These are phyloP conservation scores for Annulohypoxylon moriforme DNA, from an alignment of 495 filamentous ascomycete genomes.

Conservation along the genomic window DNA sequence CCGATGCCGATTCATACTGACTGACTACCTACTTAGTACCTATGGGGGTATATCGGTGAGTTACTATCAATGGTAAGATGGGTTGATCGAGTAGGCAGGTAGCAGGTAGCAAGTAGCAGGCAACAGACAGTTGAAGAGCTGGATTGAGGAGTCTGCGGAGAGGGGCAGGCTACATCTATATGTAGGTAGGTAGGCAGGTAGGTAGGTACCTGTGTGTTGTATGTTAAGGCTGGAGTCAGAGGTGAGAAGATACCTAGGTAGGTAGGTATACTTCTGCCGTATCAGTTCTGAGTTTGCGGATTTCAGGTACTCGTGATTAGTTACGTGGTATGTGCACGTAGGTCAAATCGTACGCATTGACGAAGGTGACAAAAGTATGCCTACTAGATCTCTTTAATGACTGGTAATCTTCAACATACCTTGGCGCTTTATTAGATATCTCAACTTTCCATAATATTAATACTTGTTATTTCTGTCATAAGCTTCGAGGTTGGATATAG, in stretches of 20 bases:
- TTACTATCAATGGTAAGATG: neutral
- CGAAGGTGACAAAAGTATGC: neutral
- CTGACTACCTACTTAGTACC: neutral
- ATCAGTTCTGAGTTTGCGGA: neutral
- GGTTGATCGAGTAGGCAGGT: neutral
- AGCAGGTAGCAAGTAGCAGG: neutral
- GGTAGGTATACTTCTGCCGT: neutral
- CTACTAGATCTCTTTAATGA: neutral
- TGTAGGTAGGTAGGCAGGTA: neutral
- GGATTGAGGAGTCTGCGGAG: neutral
- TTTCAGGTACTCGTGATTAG: neutral
- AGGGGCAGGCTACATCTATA: no score
- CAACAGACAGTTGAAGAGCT: neutral
- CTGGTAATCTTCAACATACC: neutral
- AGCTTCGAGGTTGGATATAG: neutral
- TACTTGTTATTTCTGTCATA: neutral
- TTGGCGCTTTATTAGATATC: neutral
- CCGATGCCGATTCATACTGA: conserved; percentile 15
- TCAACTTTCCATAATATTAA: neutral
- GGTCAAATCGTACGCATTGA: neutral
- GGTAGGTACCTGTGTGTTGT: neutral
- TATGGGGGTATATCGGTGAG: neutral
- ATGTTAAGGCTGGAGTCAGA: neutral
- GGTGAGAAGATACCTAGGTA: neutral
- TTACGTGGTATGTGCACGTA: no score